phyloP scores from a whole-genome alignment of 768 basidiomycete species.

The Pleurotus tuoliensis region DNA sequence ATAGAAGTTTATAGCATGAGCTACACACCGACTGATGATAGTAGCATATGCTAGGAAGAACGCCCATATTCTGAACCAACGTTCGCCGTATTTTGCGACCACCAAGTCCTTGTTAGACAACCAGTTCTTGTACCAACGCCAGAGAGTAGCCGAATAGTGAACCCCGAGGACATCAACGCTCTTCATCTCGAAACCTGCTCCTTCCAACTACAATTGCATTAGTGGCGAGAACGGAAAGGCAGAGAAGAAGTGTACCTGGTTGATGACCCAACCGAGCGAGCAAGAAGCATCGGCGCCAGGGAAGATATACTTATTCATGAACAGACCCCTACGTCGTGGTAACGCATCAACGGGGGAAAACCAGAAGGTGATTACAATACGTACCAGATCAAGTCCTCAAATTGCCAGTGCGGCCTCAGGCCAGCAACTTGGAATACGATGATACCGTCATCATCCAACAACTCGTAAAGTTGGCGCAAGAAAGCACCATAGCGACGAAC shows the following conservation, averaged over 20 bases:
- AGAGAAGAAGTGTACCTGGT: slow-evolving; percentile 29
- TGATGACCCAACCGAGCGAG: slow-evolving; percentile 93
- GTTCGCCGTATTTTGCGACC: slow-evolving; percentile 83
- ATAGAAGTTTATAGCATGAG: neutral
- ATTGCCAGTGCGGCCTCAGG: slow-evolving; percentile 94
- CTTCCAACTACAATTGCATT: slow-evolving; percentile 56
- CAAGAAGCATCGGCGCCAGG: slow-evolving; percentile 97
- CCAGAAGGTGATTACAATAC: slow-evolving; percentile 9
- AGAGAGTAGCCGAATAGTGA: slow-evolving; percentile 91
- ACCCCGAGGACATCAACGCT: slow-evolving; percentile 95
- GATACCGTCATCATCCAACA: slow-evolving; percentile 91
- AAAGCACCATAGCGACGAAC: slow-evolving; percentile 88
- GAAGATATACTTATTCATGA: slow-evolving; percentile 99
- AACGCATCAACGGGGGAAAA: neutral
- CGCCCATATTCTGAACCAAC: slow-evolving; percentile 93
- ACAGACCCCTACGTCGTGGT: slow-evolving; percentile 63
- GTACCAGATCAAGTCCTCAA: slow-evolving; percentile 93
- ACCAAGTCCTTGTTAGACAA: slow-evolving; percentile 88
- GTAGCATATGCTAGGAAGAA: slow-evolving; percentile 94
- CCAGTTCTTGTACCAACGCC: slow-evolving; percentile 98
- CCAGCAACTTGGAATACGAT: slow-evolving; percentile 99
- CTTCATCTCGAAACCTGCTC: slow-evolving; percentile 94
- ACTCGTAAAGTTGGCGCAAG: slow-evolving; percentile 87
- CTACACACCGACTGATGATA: slow-evolving; percentile 70
- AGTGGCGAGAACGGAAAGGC: neutral